Conservation (phyloP, 139 green algal genomes). For the Chlamydomonas sphaeroides region DNA sequence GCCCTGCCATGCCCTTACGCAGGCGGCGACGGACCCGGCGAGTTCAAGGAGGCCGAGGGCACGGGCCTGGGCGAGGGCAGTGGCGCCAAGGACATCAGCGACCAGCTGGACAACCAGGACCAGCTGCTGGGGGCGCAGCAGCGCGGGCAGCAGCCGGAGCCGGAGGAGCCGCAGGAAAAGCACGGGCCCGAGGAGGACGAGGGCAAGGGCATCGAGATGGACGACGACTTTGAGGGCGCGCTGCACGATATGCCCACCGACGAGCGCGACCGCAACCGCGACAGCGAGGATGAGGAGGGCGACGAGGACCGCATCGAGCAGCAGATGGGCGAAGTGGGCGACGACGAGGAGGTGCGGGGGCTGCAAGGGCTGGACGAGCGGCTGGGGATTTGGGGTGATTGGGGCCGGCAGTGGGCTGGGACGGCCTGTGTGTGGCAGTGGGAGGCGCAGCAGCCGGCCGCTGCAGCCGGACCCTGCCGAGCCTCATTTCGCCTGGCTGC, state of each 20-base stretch:
- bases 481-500: too few relatives aligned
- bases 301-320: slow-evolving; percentile 75
- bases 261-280: slow-evolving; percentile 70
- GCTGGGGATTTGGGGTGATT: too few relatives aligned
- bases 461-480: too few relatives aligned
- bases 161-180: slow-evolving; percentile 54
- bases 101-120: slow-evolving; percentile 95
- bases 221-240: slow-evolving; percentile 94
- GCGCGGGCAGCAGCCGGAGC: slow-evolving; percentile 64
- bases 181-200: slow-evolving; percentile 61
- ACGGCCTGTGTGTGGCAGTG: too few relatives aligned
- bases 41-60: slow-evolving; percentile 73
- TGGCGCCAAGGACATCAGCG: slow-evolving; percentile 87
- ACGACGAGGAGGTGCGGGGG: slow-evolving; percentile 75
- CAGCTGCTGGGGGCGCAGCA: slow-evolving; percentile 91
- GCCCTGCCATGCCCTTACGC: neutral
- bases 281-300: slow-evolving; percentile 79
- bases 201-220: slow-evolving; percentile 95
- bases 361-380: too few relatives aligned
- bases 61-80: slow-evolving; percentile 90
- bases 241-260: slow-evolving; percentile 71
- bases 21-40: slow-evolving; percentile 59
- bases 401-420: too few relatives aligned
- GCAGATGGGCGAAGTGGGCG: slow-evolving; percentile 75
- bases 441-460: too few relatives aligned